A percentile compares a stretch with the other conserved stretches of the same genome.
Conservation (phyloP, 176 grass and related monocot genomes). For the Eragrostis nindensis region DNA sequence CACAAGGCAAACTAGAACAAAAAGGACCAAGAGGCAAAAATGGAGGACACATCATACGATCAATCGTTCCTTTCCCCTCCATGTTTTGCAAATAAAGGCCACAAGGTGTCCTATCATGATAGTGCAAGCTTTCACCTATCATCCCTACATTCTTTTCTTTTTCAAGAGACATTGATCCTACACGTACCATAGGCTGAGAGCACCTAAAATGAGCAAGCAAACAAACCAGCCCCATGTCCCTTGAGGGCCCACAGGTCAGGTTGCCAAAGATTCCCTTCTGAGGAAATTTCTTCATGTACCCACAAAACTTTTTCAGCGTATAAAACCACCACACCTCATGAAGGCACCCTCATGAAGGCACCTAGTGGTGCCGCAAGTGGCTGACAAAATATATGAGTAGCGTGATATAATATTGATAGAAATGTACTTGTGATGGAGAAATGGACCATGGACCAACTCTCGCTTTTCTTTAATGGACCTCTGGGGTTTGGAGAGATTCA, state of each 20-base stretch:
- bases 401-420: slow-evolving; percentile 7
- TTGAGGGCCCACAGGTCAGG: slow-evolving; percentile 9
- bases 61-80: slow-evolving; percentile 8
- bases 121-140: slow-evolving; percentile 47
- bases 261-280: slow-evolving; percentile 9
- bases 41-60: neutral
- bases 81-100: slow-evolving; percentile 24
- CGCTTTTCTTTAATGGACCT: slow-evolving; percentile 26
- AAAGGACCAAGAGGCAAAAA: neutral
- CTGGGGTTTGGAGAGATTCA: slow-evolving; percentile 24
- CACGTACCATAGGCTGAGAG: neutral
- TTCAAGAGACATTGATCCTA: slow-evolving; percentile 21
- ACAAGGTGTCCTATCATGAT: slow-evolving; percentile 16
- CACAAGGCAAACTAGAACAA: neutral
- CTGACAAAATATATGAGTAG: neutral
- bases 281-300: neutral
- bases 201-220: slow-evolving; percentile 31
- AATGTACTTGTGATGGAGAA: slow-evolving; percentile 46
- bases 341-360: neutral
- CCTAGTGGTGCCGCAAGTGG: neutral
- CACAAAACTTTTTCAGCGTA: neutral
- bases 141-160: neutral
- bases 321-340: neutral
- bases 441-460: slow-evolving; percentile 31
- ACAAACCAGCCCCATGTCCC: slow-evolving; percentile 35